phyloP scores from a whole-genome alignment of 192 early-diverging fungal species.

The Rhizophagus prolifer region DNA sequence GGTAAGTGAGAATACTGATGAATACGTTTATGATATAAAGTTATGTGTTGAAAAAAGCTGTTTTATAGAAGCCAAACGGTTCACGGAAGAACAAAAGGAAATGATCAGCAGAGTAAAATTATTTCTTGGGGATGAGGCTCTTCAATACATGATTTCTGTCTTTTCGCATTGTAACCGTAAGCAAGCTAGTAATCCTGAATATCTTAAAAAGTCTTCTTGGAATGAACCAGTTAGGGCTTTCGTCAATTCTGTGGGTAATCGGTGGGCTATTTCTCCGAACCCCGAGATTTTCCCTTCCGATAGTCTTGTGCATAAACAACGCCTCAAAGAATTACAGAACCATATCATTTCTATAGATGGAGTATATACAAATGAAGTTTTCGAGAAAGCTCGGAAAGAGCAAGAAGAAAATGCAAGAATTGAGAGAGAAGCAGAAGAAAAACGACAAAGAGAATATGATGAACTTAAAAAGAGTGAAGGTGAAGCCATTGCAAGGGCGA shows the following conservation, averaged over 20 bases:
- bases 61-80: not conserved
- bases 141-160: not conserved
- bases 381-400: not conserved
- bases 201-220: not conserved
- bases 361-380: not conserved
- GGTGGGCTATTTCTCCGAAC: slow-evolving; percentile 9
- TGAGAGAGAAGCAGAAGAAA: not conserved
- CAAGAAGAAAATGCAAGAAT: not conserved
- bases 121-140: not conserved
- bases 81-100: not conserved
- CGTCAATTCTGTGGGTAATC: not conserved
- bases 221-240: not conserved
- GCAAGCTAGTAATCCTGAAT: not conserved
- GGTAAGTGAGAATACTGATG: not conserved
- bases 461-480: not conserved
- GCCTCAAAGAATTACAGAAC: not conserved
- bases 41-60: no score
- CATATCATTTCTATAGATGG: not conserved
- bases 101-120: no score
- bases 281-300: not conserved
- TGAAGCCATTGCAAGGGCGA: no score
- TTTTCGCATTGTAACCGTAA: not conserved
- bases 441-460: not conserved
- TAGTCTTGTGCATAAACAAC: not conserved
- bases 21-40: not conserved